Evolutionary conservation across 148 eudicot species (phyloP).

Genomic region (Fagopyrum homotropicum): DNA sequence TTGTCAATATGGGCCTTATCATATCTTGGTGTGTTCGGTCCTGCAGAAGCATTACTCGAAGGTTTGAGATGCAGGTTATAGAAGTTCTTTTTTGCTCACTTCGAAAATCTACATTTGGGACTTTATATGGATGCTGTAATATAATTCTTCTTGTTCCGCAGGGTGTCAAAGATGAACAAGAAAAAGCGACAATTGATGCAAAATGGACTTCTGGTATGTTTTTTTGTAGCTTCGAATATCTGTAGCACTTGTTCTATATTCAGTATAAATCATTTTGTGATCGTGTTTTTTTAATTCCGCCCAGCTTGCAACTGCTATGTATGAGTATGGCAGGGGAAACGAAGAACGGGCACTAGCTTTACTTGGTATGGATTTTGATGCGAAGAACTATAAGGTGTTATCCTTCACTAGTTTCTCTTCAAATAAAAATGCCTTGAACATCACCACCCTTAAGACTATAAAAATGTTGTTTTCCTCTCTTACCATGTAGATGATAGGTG

Average conservation of each 20-base stretch:
- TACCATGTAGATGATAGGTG: conserved; percentile 60
- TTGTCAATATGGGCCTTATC: conserved; percentile 69
- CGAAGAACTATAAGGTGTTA: conserved; percentile 62
- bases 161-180: conserved; percentile 60
- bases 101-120: not conserved
- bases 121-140: not conserved
- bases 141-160: conserved; percentile 17
- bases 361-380: conserved; percentile 67
- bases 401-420: not conserved
- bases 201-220: conserved; percentile 60
- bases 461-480: not conserved
- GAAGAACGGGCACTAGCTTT: conserved; percentile 44
- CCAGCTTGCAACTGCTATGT: conserved; percentile 80
- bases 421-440: not conserved
- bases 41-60: conserved; percentile 53
- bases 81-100: not conserved
- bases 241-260: not conserved
- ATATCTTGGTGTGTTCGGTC: conserved; percentile 31
- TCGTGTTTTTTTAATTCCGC: not conserved
- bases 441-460: not conserved
- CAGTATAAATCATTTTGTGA: conserved; percentile 2
- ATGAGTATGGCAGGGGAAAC: conserved; percentile 67
- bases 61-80: conserved; percentile 55
- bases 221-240: conserved; percentile 11
- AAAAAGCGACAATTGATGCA: conserved; percentile 57